Conservation (phyloP, 1,284 basidiomycete species). For the Schizophyllum amplum region DNA sequence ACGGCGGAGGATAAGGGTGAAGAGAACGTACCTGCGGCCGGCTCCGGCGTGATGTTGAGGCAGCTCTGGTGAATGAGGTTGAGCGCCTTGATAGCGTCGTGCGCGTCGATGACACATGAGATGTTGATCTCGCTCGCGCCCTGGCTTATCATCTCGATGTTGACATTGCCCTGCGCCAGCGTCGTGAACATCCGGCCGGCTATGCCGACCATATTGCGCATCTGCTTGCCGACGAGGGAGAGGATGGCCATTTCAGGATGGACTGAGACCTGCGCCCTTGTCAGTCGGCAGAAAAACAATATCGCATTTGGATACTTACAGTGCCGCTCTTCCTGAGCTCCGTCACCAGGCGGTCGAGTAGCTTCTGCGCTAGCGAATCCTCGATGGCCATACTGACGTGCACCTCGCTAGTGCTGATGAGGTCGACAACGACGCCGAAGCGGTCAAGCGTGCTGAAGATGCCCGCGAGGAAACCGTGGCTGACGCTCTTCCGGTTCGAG, state of each 20-base stretch:
- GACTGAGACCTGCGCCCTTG: conserved; percentile 79
- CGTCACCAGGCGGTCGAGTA: conserved; percentile 63
- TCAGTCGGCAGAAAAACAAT: too few relatives aligned
- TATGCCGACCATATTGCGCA: conserved; percentile 93
- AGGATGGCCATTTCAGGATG: conserved; percentile 92
- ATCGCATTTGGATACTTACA: too few relatives aligned
- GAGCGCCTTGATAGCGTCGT: conserved; percentile 90
- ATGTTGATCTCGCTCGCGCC: conserved; percentile 99
- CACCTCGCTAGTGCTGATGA: conserved; percentile 97
- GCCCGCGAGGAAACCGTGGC: conserved; percentile 92
- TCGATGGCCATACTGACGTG: conserved; percentile 94
- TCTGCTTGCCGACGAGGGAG: conserved; percentile 90
- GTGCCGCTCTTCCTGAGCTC: conserved; percentile 77
- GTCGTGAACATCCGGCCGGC: conserved; percentile 96
- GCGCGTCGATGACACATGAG: conserved; percentile 86
- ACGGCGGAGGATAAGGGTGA: not conserved
- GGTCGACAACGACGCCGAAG: conserved; percentile 91
- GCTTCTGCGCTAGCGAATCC: conserved; percentile 51
- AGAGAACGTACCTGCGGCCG: not conserved
- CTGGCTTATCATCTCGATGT: conserved; percentile 99
- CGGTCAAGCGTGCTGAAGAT: conserved; percentile 90
- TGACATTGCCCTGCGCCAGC: conserved; percentile 89
- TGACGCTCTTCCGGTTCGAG: conserved; percentile 94
- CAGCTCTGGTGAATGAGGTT: conserved; percentile 94
- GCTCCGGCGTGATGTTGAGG: conserved; percentile 24